These are phyloP conservation scores for Mortierella hygrophila DNA, from an alignment of 192 early-diverging fungal species.

Conservation along the genomic window DNA sequence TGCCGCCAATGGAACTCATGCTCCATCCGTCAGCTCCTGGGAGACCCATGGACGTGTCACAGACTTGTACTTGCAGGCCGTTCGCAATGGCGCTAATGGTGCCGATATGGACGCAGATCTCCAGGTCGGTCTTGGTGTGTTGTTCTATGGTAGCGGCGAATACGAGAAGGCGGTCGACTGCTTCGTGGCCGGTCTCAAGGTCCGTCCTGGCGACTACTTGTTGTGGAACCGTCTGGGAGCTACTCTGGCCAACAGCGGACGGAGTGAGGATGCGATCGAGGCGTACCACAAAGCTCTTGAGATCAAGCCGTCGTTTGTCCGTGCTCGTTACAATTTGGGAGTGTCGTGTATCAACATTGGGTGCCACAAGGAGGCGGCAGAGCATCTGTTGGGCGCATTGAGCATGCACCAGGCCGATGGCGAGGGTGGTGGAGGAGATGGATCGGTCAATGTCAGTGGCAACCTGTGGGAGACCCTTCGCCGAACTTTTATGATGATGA, in stretches of 20 bases:
- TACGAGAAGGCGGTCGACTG: conserved; percentile 98
- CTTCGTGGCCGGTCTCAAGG: conserved; percentile 90
- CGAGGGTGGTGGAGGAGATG: conserved; percentile 49
- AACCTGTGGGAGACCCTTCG: conserved; percentile 76
- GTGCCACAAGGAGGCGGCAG: conserved; percentile 91
- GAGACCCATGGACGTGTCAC: conserved; percentile 78
- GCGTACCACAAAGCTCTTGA: conserved; percentile 96
- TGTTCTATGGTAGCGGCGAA: conserved; percentile 93
- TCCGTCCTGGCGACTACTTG: conserved; percentile 89
- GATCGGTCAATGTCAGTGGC: conserved; percentile 70
- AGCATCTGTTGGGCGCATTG: conserved; percentile 91
- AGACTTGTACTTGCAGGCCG: conserved; percentile 85
- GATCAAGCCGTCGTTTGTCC: conserved; percentile 94
- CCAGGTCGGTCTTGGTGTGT: conserved; percentile 94
- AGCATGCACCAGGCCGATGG: conserved; percentile 75
- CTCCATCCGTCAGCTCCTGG: conserved; percentile 59
- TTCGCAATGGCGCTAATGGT: conserved; percentile 67
- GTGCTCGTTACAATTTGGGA: conserved; percentile 98
- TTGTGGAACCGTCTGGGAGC: conserved; percentile 98
- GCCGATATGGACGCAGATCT: conserved; percentile 88
- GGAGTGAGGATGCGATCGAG: conserved; percentile 85
- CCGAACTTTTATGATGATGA: conserved; percentile 72
- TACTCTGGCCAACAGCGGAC: conserved; percentile 90
- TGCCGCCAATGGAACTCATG: conserved; percentile 38
- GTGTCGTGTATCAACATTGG: conserved; percentile 96